Percentiles rank a stretch among this genome's conserved stretches.
Evolutionary conservation across 805 yeast genomes (phyloP).

Genomic region (Naumovozyma dairenensis): DNA sequence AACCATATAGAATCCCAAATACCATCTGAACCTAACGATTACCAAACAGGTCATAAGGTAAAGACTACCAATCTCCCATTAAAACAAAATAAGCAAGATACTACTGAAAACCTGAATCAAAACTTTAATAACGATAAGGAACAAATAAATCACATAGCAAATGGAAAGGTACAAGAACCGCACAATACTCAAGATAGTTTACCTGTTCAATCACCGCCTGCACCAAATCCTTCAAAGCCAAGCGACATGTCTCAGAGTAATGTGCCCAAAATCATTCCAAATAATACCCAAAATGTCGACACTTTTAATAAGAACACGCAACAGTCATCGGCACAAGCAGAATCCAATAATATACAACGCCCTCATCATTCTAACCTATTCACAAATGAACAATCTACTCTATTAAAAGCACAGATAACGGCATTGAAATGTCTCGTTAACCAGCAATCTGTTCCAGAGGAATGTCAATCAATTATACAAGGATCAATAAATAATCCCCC

Average conservation of each 20-base stretch:
- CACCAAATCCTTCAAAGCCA: conserved; percentile 4
- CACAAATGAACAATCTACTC: conserved; percentile 23
- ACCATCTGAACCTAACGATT: too few species aligned
- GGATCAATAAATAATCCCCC: conserved; percentile 27
- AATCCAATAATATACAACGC: conserved; percentile 5
- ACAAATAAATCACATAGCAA: too few species aligned
- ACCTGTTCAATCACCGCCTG: too few species aligned
- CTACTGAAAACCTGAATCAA: too few species aligned
- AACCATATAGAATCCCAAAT: too few species aligned
- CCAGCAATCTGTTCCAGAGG: conserved; percentile 23
- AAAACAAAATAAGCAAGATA: too few species aligned
- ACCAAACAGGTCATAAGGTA: too few species aligned
- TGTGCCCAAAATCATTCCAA: not conserved
- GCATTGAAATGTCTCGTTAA: conserved; percentile 26
- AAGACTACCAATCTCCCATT: too few species aligned
- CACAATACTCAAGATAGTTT: too few species aligned
- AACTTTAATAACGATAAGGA: too few species aligned
- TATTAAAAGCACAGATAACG: conserved; percentile 29
- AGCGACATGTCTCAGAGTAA: conserved; percentile 1
- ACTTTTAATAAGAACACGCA: conserved; percentile 2
- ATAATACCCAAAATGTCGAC: conserved; percentile 1
- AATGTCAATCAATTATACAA: conserved; percentile 21
- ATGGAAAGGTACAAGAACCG: too few species aligned
- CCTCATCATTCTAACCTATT: conserved; percentile 14
- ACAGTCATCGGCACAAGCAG: too few species aligned